Base-by-base conservation (phyloP, 306 rosid genomes). In the Delonix regia region DNA sequence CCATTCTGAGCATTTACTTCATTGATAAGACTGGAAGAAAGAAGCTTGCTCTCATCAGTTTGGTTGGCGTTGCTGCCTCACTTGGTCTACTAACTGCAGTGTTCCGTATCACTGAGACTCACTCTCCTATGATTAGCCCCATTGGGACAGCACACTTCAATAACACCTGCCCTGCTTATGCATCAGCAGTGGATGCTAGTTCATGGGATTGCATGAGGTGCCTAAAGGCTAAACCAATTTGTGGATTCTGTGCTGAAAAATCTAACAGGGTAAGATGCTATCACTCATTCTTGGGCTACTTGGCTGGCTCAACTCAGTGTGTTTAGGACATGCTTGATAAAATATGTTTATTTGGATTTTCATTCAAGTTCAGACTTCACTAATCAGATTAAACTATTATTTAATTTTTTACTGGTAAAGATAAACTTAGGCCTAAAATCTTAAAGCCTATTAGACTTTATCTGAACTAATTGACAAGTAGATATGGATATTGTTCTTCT, bases 151-250 rank as follows among this genome's bases (percentile, higher is more conserved):
- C 78, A 3, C 76, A 83, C 12, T 88, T 88, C 65, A 81, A 83
- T 34, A 55, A 44, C 45, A 88, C 90, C 19, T 90, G 90, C 81
- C 88, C 92, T 2, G 86, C 67, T 78, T 90, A 81, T 18, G 36
- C 57, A 27, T 9, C 68, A 9, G 63, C 78, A 28, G 0, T 11
- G 10, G 78, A 78, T 47, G 18, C 83, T 15, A 53, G 63, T 25
- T 15, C 45, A 1, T 90, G 95, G 92, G 84, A 88, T 78, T 90
- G 92, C 41, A 85, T 78, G 85, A 83, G 49, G 78, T 90, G 95
- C 79, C 74, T 90, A 3, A 88, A 85, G 82, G 85, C 92, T 47
- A 78, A 83, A 52, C 81, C 90, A 8, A 38, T 56, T 0, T 90
- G 90, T 77, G 95, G 92, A 21, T 90, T 90, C 52, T 90, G 92